Base-by-base conservation (phyloP, 192 early-diverging fungal species). In the Chytriomyces sp. region DNA sequence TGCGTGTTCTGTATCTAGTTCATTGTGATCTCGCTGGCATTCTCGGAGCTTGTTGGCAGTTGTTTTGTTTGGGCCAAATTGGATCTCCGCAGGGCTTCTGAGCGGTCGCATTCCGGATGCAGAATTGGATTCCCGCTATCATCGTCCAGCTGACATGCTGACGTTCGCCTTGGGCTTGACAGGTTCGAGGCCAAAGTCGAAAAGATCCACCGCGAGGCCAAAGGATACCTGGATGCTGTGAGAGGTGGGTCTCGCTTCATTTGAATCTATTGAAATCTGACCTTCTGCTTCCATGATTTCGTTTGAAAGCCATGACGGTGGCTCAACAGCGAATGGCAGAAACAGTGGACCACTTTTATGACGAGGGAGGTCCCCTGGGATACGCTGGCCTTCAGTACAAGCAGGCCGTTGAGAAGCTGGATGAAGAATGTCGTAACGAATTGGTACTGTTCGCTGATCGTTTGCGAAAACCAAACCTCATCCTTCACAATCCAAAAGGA, bases 281-380 rank as follows among this genome's bases (percentile, higher is more conserved):
- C n/a, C 30, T 52, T 33, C 22, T 17, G 32, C 30, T 25, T 25
- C n/a, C n/a, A 44, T 28, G 7, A 17, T 28, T 64, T 39, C 33
- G 39, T 78, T 54, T 26, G 65, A 40, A 71, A 84, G 93, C 85
- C 26, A 94, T 97, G 90, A 93, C 93, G 5, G 79, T 84, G 3
- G 85, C 96, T 36, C 95, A 99, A 76, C 75, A 86, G 22, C 85
- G 87, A 10, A 91, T 98, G 65, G 93, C 94, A 0, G 91, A 92
- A 40, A 95, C 92, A 26, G 85, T 98, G 25, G 90, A 91, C n/a
- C 83, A 85, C 14, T 96, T 97, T 68, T 93, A 98, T 68, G 95
- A 96, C 40, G 91, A 95, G 8, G 85, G 88, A 39, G 79, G 85
- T 22, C 89, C 92, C 4, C 88, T 92, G 75, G 82, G 86, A n/a